Percentiles rank a stretch among this genome's conserved stretches.
phyloP scores from a whole-genome alignment of 768 basidiomycete species.

The Lactarius psammicola region DNA sequence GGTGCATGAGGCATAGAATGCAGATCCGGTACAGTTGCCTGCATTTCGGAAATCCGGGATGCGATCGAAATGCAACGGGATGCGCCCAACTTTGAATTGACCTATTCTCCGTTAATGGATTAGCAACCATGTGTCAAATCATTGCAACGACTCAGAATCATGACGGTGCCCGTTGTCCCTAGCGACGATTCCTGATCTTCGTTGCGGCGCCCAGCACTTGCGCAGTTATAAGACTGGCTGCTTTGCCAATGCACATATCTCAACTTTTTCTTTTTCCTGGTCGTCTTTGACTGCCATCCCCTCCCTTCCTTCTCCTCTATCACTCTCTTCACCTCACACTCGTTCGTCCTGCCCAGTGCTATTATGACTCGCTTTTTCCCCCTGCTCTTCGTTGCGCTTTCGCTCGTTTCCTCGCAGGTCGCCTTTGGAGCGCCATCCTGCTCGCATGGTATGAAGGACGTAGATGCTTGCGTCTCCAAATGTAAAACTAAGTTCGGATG shows the following conservation, averaged over 20 bases:
- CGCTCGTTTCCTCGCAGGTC: slow-evolving; percentile 16
- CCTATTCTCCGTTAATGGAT: neutral
- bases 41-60: too few relatives aligned
- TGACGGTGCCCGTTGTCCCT: neutral
- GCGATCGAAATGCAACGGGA: too few relatives aligned
- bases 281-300: slow-evolving; percentile 28
- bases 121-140: neutral
- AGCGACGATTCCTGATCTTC: neutral
- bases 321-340: slow-evolving; percentile 29
- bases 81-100: too few relatives aligned
- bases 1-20: too few relatives aligned
- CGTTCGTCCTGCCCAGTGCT: slow-evolving; percentile 25
- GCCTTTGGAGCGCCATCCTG: slow-evolving; percentile 22
- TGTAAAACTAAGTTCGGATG: slow-evolving; percentile 31
- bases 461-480: slow-evolving; percentile 18
- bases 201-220: neutral
- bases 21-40: too few relatives aligned
- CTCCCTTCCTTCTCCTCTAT: slow-evolving; percentile 22
- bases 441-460: neutral
- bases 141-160: neutral
- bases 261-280: slow-evolving; percentile 29
- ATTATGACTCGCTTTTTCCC: slow-evolving; percentile 32
- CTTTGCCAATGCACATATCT: neutral
- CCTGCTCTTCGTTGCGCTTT: slow-evolving; percentile 32
- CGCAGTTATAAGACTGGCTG: neutral